Evolutionary conservation across 768 basidiomycete genomes (phyloP), one percentile per base, ranked within the genome.

Genomic region (Suillus brevipes): DNA sequence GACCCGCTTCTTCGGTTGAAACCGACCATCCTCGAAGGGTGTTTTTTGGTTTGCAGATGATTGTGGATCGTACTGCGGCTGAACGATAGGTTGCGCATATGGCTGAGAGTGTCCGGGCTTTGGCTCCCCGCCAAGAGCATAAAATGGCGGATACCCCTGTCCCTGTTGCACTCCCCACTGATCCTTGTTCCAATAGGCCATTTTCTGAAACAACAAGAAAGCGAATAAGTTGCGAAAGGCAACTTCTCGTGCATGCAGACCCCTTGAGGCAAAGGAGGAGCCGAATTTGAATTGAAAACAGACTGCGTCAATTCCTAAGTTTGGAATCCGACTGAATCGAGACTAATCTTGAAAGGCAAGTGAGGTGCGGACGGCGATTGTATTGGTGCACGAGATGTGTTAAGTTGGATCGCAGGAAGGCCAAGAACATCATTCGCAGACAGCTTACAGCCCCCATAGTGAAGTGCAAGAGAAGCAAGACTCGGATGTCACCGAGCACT

Each of bases 1-100:
- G 38, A 92, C 77, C 65, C 79, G 83, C 70, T 85, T 89, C 78
- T 87, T 89, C 18, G 85, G 86, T 70, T 84, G 84, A 78, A 89
- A 89, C 25, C 89, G 78, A n/a, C 83, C 87, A 34, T 83, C 83
- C 55, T 85, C 83, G 71, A 84, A 88, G 5, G 87, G 86, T 12
- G 81, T 77, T 71, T 87, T 87, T 57, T 71, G 67, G 66, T 82
- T 81, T 55, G 71, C 73, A 68, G 49, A 68, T 69, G 62, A 70
- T 69, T 60, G 70, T 65, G 61, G 71, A 64, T 59, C 65, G 63
- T 52, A 70, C 64, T 63, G 78, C 36, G 65, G 65, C n/a, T 70
- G 73, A 56, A 65, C 71, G 40, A 58, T 66, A 34, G 68, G 66
- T 16, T 70, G 69, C 6, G 73, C 73, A 43, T 73, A 73, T 5